These are phyloP conservation scores for Trichophyton verrucosum DNA, from an alignment of 2,329 filamentous ascomycete genomes.

Conservation along the genomic window DNA sequence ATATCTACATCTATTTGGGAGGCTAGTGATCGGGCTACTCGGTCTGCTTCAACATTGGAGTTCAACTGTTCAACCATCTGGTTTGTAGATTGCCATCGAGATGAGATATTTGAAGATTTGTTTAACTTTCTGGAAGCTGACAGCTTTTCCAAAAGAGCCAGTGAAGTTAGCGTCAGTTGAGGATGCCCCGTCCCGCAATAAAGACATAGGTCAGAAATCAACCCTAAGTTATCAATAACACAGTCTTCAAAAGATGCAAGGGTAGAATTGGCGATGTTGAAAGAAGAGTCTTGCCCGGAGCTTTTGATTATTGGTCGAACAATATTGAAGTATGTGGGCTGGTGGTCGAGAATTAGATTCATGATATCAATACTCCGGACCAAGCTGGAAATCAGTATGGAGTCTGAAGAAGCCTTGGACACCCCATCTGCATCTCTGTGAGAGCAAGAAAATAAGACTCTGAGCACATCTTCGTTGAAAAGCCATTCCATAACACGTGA, in stretches of 20 bases:
- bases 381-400: conserved; percentile 68
- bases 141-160: conserved; percentile 74
- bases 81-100: conserved; percentile 56
- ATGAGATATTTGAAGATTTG: conserved; percentile 52
- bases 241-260: conserved; percentile 89
- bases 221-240: conserved; percentile 62
- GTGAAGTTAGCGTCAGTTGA: conserved; percentile 63
- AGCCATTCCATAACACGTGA: conserved; percentile 95
- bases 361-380: conserved; percentile 74
- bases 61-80: conserved; percentile 83
- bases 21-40: conserved; percentile 63
- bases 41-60: conserved; percentile 63
- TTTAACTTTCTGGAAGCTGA: conserved; percentile 72
- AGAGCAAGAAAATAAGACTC: conserved; percentile 62
- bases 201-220: conserved; percentile 71
- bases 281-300: conserved; percentile 47
- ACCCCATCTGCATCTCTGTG: conserved; percentile 65
- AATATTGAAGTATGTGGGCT: conserved; percentile 82
- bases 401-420: conserved; percentile 59
- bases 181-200: conserved; percentile 79
- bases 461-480: conserved; percentile 82
- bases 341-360: conserved; percentile 68
- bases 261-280: conserved; percentile 58
- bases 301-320: conserved; percentile 66
- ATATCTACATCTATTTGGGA: conserved; percentile 51